Percentiles rank a stretch among this genome's conserved stretches.
Evolutionary conservation across 371 early-diverging fungal species (phyloP).

Genomic region (Mucor lusitanicus): DNA sequence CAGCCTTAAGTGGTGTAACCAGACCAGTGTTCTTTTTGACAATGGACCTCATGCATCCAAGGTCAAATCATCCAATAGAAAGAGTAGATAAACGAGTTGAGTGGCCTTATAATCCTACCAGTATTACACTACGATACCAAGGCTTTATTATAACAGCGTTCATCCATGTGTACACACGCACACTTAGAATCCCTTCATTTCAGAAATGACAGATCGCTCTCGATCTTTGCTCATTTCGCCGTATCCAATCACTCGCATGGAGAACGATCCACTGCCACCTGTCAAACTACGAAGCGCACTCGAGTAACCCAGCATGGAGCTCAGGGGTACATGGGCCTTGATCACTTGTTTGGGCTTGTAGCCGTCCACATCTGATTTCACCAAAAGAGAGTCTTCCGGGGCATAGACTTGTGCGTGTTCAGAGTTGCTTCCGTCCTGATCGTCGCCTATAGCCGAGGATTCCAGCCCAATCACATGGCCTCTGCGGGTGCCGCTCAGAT

Average conservation of each 20-base stretch:
- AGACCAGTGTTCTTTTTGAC: slow-evolving; percentile 13
- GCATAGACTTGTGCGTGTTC: slow-evolving; percentile 48
- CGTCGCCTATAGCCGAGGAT: slow-evolving; percentile 40
- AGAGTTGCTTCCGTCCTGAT: slow-evolving; percentile 30
- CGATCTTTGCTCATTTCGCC: slow-evolving; percentile 76
- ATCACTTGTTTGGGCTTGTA: slow-evolving; percentile 53
- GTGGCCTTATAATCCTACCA: not conserved
- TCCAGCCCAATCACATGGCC: slow-evolving; percentile 68
- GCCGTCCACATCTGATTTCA: slow-evolving; percentile 30
- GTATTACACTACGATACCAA: not conserved
- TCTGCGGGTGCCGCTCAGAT: slow-evolving; percentile 78
- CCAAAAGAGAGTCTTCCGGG: slow-evolving; percentile 52
- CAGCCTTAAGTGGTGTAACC: slow-evolving; percentile 20
- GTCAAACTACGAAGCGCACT: slow-evolving; percentile 83
- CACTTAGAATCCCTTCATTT: slow-evolving; percentile 56
- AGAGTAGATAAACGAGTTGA: slow-evolving; percentile 9
- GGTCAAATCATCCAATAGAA: slow-evolving; percentile 8
- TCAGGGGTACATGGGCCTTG: slow-evolving; percentile 79
- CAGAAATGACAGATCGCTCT: slow-evolving; percentile 69
- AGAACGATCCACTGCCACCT: slow-evolving; percentile 80
- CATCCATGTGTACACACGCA: not conserved
- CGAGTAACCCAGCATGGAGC: slow-evolving; percentile 89
- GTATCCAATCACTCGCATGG: slow-evolving; percentile 87
- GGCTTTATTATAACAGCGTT: not conserved
- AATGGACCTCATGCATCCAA: slow-evolving; percentile 15